Base-by-base conservation (phyloP, 345 rosid species). In the Camelina sativa region DNA sequence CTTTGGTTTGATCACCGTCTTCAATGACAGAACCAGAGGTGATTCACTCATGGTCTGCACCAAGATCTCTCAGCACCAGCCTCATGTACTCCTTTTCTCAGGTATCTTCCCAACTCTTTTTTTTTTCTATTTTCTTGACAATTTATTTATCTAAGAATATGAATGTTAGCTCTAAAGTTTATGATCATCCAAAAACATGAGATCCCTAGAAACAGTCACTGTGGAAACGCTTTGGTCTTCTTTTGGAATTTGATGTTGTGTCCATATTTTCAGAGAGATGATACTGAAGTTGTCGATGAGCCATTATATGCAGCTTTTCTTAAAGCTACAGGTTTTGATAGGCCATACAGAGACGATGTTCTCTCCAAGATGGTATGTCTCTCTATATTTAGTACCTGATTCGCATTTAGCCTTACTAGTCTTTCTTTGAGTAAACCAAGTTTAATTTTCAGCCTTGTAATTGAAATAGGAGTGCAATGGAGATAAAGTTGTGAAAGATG, bases 21-120 rank as follows among this genome's bases (percentile, higher is more conserved):
- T 34, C 64, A 60, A 71, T 84, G 86, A 79, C 47, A 22, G 82
- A 66, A 25, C 65, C 74, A 16, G 88, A 81, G 76, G 88, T 90
- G 75, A 91, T 93, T 38, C 98, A 93, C 59, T 84, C 89, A 17
- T 88, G 97, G 96, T 91, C 98, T 50, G 81, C 91, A n/a, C 97
- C 98, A 71, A 83, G 98, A 71, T 91, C 98, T 11, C 96, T 93
- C 67, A 93, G 97, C 71, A 91, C 96, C 76, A 53, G 87, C 64
- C 88, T 93, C 72, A 82, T 89, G 93, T 93, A 93, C 82, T 91
- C 96, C 71, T 93, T 93, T 82, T 79, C 93, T 22, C 92, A 91
- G 93, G 93, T 90, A 40, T 48, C n/a, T 37, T 1, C 44, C 20
- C 52, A 28, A 64, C 22, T 64, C 11, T 2, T 7, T 23, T 28